Conservation (phyloP, 78 protist species). For the Neovahlkampfia damariscottae region DNA sequence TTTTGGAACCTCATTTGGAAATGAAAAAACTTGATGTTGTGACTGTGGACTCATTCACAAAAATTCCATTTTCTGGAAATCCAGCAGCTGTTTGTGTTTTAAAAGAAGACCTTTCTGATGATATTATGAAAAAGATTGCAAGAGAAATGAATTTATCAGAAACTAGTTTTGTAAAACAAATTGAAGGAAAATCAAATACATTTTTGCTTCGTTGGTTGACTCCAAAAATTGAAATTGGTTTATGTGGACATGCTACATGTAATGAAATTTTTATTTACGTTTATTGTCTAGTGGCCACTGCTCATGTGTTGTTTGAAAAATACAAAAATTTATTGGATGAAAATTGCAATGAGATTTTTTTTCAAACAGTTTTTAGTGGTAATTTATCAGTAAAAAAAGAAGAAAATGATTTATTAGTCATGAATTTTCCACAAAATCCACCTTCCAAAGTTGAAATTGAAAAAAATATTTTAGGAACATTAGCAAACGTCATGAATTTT, state of each 20-base stretch:
- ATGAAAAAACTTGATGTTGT: no score
- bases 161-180: background rate
- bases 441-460: background rate
- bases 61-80: slow-evolving; percentile 11
- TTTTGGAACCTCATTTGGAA: no score
- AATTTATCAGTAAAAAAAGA: background rate
- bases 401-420: background rate
- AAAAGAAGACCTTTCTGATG: background rate
- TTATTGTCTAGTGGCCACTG: background rate
- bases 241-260: slow-evolving; percentile 21
- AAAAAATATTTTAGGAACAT: background rate
- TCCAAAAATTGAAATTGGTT: background rate
- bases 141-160: slow-evolving; percentile 17
- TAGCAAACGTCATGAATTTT: background rate
- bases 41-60: background rate
- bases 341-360: no score
- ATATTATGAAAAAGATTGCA: background rate
- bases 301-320: background rate
- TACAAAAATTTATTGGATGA: background rate
- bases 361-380: no score
- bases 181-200: background rate
- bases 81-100: slow-evolving; percentile 15
- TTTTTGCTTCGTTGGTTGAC: slow-evolving; percentile 12
- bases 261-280: slow-evolving; percentile 6
- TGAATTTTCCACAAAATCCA: background rate